Evolutionary conservation across 179 eudicot genomes (phyloP).

Genomic region (Silene coronaria): DNA sequence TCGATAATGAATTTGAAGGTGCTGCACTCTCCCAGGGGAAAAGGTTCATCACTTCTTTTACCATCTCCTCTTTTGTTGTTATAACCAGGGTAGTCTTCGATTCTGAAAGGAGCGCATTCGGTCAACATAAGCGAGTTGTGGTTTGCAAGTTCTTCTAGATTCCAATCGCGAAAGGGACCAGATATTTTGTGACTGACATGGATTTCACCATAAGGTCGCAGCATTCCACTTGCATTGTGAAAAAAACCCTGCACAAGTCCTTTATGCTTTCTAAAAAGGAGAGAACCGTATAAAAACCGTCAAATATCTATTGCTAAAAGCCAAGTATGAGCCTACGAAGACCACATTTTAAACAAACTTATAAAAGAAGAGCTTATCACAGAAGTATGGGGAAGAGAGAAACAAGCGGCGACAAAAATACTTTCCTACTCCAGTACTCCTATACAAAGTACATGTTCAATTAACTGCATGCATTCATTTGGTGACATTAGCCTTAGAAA

Average conservation of each 20-base stretch:
- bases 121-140: constrained; percentile 29
- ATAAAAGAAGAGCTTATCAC: no score
- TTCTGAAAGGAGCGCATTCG: constrained; percentile 32
- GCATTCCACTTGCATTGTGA: constrained; percentile 45
- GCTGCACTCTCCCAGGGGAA: constrained; percentile 43
- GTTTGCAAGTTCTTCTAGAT: constrained; percentile 41
- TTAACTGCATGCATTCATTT: no score
- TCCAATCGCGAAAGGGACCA: constrained; percentile 42
- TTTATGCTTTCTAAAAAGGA: constrained; percentile 39
- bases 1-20: constrained; percentile 43
- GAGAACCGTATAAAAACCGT: neutral
- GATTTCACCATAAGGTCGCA: constrained; percentile 45
- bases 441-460: no score
- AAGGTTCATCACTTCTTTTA: constrained; percentile 37
- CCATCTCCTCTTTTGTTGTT: constrained; percentile 59
- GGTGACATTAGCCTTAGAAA: no score
- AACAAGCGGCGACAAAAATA: no score
- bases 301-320: neutral
- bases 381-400: neutral
- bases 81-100: constrained; percentile 59
- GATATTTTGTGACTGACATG: constrained; percentile 58
- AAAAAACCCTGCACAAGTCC: constrained; percentile 47
- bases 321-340: no score
- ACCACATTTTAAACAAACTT: no score
- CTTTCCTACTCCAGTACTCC: no score